Evolutionary conservation across 1,284 basidiomycete genomes (phyloP), one percentile per base, ranked within the genome.

Genomic region (Malassezia japonica): DNA sequence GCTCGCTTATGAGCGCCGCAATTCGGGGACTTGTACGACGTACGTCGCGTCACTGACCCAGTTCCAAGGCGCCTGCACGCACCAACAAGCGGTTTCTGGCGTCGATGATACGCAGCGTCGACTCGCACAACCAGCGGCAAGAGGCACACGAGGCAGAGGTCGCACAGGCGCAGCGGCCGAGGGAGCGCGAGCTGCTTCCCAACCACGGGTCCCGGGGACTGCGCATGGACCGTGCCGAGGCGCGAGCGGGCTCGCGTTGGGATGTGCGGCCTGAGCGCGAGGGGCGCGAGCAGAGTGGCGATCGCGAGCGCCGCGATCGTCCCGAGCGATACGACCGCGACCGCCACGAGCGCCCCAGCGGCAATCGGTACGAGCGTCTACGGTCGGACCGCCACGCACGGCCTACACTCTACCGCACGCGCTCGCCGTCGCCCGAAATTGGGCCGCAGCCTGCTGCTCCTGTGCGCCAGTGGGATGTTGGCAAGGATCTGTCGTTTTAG

Each of bases 11-110:
- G 31, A 44, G 12, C 28, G 29, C 7, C 34, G 20, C 2, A 42
- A 32, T 18, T n/a, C n/a, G n/a, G n/a, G n/a, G n/a, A n/a, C n/a
- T n/a, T n/a, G n/a, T n/a, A n/a, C n/a, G n/a, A n/a, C n/a, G n/a
- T n/a, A n/a, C n/a, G 33, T 24, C 25, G 34, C 36, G 16, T 25
- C 28, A 3, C 10, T 35, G 9, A 48, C 29, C 12, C 31, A 40
- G 46, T 18, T 7, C 23, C 23, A 13, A 12, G 13, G 20, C 24
- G 4, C 24, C 46, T 2, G 46, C 34, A 2, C 46, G 51, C 12
- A 45, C 51, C 12, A 54, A 54, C 39, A 54, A 48, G 16, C 38
- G 51, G 6, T 54, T 54, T 31, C 41, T 54, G 21, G 46, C 51
- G 6, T 43, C 51, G 15, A 48, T 48, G 46, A 37, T 54, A 18